Percentiles rank a stretch among this genome's conserved stretches.
Conservation (phyloP, 148 eudicot genomes). For the Euryodendron excelsum region DNA sequence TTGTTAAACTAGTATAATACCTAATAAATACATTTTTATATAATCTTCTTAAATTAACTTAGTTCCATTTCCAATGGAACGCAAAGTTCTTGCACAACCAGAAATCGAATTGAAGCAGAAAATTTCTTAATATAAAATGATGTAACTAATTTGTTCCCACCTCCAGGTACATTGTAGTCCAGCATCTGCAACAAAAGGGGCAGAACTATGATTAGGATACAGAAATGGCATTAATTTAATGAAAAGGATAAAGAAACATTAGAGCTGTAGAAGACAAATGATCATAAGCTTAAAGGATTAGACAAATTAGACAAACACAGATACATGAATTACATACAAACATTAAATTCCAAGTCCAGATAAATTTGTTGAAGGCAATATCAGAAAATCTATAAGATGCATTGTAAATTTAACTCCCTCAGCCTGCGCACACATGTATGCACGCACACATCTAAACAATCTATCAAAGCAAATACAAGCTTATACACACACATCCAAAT, state of each 20-base stretch:
- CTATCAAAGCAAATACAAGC: not conserved
- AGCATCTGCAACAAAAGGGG: slow-evolving; percentile 52
- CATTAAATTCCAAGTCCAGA: not conserved
- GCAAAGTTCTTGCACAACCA: not conserved
- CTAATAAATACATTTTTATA: no score
- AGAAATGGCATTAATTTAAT: not conserved
- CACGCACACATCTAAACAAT: not conserved
- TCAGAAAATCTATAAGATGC: not conserved
- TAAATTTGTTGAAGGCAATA: not conserved
- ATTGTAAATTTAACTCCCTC: not conserved
- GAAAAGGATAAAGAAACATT: no score
- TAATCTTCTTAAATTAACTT: not conserved
- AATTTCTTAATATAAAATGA: not conserved
- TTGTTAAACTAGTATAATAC: not conserved
- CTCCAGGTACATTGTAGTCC: slow-evolving; percentile 97
- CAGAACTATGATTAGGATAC: not conserved
- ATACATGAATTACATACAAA: not conserved
- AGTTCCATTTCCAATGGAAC: not conserved
- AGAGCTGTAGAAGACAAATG: no score
- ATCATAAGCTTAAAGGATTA: not conserved
- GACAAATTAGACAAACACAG: not conserved
- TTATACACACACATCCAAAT: not conserved
- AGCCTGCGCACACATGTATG: not conserved
- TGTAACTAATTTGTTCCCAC: slow-evolving; percentile 27
- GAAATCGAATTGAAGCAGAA: slow-evolving; percentile 9